phyloP scores from a whole-genome alignment of 2,329 filamentous ascomycete species.

The Alternaria ventricosa region DNA sequence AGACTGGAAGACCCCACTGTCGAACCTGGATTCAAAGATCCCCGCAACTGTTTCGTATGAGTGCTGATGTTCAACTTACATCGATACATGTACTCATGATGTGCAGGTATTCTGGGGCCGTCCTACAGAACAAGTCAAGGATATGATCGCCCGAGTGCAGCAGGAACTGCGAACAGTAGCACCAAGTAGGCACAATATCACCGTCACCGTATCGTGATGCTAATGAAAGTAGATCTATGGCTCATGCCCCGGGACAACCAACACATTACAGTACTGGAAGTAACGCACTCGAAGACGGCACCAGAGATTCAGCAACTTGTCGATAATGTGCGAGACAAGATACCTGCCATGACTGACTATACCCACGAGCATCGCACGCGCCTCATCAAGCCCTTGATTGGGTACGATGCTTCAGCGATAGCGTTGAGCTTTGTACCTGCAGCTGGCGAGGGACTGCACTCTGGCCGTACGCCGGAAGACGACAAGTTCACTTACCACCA shows the following conservation, averaged over 20 bases:
- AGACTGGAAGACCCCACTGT: conserved; percentile 69
- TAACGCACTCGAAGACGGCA: conserved; percentile 78
- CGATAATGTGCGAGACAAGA: conserved; percentile 60
- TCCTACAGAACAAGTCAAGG: conserved; percentile 74
- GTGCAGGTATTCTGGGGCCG: conserved; percentile 76
- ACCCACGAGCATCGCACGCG: conserved; percentile 72
- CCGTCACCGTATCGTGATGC: neutral
- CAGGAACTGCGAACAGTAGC: conserved; percentile 66
- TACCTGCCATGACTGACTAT: conserved; percentile 69
- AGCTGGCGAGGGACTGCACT: conserved; percentile 61
- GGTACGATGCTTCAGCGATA: conserved; percentile 83
- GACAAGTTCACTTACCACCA: conserved; percentile 89
- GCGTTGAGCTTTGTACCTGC: conserved; percentile 88
- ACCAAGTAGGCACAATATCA: conserved; percentile 64
- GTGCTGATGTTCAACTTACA: neutral
- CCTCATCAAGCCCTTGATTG: conserved; percentile 81
- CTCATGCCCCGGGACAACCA: conserved; percentile 79
- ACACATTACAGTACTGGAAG: conserved; percentile 85
- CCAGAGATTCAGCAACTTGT: conserved; percentile 71
- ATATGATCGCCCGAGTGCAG: conserved; percentile 74
- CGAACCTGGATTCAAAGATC: conserved; percentile 74
- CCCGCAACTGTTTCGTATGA: conserved; percentile 73
- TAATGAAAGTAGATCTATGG: conserved; percentile 70
- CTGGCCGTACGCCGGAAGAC: conserved; percentile 51
- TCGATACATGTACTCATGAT: neutral